phyloP scores from a whole-genome alignment of 75 land plant species.

The Cupressus sempervirens region DNA sequence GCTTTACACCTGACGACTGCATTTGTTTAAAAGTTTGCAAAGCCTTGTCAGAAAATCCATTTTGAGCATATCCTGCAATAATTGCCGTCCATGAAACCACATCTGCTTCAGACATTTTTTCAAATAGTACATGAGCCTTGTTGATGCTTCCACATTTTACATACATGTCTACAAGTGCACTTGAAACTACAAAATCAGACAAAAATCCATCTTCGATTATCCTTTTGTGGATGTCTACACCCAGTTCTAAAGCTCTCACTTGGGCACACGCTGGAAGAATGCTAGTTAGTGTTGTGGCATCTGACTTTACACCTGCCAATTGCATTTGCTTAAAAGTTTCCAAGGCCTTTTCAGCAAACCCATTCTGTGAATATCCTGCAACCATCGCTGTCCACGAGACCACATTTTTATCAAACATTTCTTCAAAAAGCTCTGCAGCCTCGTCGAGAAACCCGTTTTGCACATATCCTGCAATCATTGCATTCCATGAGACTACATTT shows the following conservation, averaged over 20 bases:
- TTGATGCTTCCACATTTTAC: conserved; percentile 12
- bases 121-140: conserved; percentile 33
- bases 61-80: conserved; percentile 40
- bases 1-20: not conserved
- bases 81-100: conserved; percentile 40
- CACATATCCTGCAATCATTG: not conserved
- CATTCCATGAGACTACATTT: not conserved
- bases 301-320: not conserved
- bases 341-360: not conserved
- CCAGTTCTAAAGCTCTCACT: conserved; percentile 10
- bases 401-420: conserved; percentile 3
- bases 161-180: conserved; percentile 15
- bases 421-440: conserved; percentile 27
- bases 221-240: conserved; percentile 4
- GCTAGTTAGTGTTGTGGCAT: not conserved
- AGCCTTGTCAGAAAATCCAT: not conserved
- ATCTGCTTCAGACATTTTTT: conserved; percentile 22
- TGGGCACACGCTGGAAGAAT: conserved; percentile 14
- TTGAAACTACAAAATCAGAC: not conserved
- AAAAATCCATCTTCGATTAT: conserved; percentile 3
- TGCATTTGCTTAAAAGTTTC: conserved; percentile 8
- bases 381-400: not conserved
- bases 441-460: conserved; percentile 1
- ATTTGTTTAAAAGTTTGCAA: not conserved
- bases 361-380: conserved; percentile 9